Conservation (phyloP, 768 basidiomycete genomes). For the Pholiota microspora region DNA sequence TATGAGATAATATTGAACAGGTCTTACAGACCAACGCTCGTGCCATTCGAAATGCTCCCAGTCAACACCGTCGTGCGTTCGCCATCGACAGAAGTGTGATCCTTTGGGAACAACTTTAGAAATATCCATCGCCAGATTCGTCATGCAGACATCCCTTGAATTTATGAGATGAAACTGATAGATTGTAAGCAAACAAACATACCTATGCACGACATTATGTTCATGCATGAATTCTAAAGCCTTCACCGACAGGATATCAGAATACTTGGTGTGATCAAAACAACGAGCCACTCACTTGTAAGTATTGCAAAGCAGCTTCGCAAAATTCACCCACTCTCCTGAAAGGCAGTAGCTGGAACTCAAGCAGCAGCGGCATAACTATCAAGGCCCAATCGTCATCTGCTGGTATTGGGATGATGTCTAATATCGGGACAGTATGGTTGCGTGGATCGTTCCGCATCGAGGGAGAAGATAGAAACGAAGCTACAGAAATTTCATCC, state of each 20-base stretch:
- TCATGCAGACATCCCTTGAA: slow-evolving; percentile 19
- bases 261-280: neutral
- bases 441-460: slow-evolving; percentile 18
- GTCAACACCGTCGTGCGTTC: neutral
- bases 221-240: neutral
- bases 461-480: neutral
- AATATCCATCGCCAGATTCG: slow-evolving; percentile 20
- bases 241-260: neutral
- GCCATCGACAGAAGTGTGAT: neutral
- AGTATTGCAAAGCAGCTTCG: slow-evolving; percentile 19
- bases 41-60: neutral
- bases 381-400: slow-evolving; percentile 11
- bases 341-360: slow-evolving; percentile 15
- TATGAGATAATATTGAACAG: neutral
- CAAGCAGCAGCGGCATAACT: slow-evolving; percentile 22
- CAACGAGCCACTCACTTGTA: slow-evolving; percentile 12
- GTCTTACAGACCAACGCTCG: neutral
- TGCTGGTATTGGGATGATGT: slow-evolving; percentile 20
- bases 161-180: neutral
- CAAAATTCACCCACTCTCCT: slow-evolving; percentile 19
- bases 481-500: neutral
- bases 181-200: neutral
- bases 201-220: neutral
- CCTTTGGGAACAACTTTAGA: neutral
- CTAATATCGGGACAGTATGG: slow-evolving; percentile 21